Evolutionary conservation across 2,329 filamentous ascomycete species (phyloP).

Genomic region (Diaporthe citrichinensis): DNA sequence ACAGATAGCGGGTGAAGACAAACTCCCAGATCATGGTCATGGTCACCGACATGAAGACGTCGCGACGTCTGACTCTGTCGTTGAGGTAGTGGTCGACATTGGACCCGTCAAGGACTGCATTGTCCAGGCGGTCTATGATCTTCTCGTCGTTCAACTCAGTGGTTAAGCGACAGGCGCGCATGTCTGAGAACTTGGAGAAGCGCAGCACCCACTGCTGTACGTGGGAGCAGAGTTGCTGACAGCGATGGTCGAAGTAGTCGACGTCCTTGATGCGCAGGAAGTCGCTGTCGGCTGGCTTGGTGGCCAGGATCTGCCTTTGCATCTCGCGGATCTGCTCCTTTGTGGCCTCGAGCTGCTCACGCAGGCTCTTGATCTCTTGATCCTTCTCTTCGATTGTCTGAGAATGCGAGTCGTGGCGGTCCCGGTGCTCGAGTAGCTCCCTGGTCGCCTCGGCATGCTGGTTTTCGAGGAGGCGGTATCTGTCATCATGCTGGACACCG

Average conservation of each 20-base stretch:
- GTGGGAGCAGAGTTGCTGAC: slow-evolving; percentile 94
- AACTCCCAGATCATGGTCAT: slow-evolving; percentile 99
- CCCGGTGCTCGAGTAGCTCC: slow-evolving; percentile 78
- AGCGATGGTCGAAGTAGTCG: slow-evolving; percentile 95
- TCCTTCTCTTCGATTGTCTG: slow-evolving; percentile 82
- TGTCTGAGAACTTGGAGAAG: slow-evolving; percentile 98
- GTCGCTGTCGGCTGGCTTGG: slow-evolving; percentile 72
- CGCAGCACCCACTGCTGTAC: slow-evolving; percentile 98
- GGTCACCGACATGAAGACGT: slow-evolving; percentile 98
- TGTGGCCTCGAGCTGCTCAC: slow-evolving; percentile 82
- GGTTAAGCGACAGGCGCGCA: slow-evolving; percentile 86
- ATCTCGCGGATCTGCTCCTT: slow-evolving; percentile 72
- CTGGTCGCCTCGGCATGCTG: slow-evolving; percentile 76
- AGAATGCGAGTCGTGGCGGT: slow-evolving; percentile 72
- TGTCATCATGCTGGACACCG: slow-evolving; percentile 80
- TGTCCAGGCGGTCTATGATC: slow-evolving; percentile 93
- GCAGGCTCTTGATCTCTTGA: slow-evolving; percentile 83
- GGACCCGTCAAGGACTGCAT: slow-evolving; percentile 92
- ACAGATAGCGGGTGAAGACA: slow-evolving; percentile 96
- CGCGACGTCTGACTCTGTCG: slow-evolving; percentile 89
- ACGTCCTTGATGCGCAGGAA: slow-evolving; percentile 88
- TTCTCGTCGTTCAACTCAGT: slow-evolving; percentile 91
- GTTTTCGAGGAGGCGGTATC: slow-evolving; percentile 76
- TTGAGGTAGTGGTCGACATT: slow-evolving; percentile 90
- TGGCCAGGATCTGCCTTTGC: slow-evolving; percentile 70